Base-by-base conservation (phyloP, 2,329 filamentous ascomycete genomes). In the Cladobotryum mycophilum region DNA sequence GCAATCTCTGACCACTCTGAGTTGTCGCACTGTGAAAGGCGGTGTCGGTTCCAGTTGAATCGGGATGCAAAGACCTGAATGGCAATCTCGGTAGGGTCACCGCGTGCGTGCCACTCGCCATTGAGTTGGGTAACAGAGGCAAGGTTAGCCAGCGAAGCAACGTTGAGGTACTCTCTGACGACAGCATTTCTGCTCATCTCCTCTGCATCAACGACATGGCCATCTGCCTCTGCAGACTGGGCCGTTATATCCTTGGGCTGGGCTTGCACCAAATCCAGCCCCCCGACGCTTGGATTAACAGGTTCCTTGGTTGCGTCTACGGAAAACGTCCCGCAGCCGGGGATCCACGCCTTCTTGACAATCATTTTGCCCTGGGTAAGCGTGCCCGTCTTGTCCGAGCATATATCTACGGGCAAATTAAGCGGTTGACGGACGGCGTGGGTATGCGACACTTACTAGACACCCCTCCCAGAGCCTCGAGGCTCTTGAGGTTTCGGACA, bases 51-150 rank as follows among this genome's bases (percentile, higher is more conserved):
- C 74, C 80, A 81, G 49, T 80, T 71, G 62, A 89, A 89, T 12
- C 85, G 80, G 40, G 78, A 80, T 8, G 84, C 82, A 61, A 89
- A 87, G 0, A 89, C 85, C 58, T 88, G 84, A 42, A 89, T 85
- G 2, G 85, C 85, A 53, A 89, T 86, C 58, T 89, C 85, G 0
- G 66, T 68, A 0, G 82, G 82, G 56, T 86, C 83, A 40, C 83
- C 84, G 44, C 81, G 78, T 25, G 79, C 81, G 49, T 79, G 74
- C 84, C 84, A 87, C 48, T 75, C 68, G 13, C 63, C 67, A 12
- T 80, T 70, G 12, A 70, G 71, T 54, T 80, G 71, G 54, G 82
- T 77, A 4, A 87, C 77, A 34, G 76, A 76, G 2, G 84, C 82
- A 18, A 87, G 69, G 58, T 87, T 87, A 38, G 82, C 83, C 44